phyloP scores from a whole-genome alignment of 139 green algal genomes.

The Zygnema circumcarinatum region DNA sequence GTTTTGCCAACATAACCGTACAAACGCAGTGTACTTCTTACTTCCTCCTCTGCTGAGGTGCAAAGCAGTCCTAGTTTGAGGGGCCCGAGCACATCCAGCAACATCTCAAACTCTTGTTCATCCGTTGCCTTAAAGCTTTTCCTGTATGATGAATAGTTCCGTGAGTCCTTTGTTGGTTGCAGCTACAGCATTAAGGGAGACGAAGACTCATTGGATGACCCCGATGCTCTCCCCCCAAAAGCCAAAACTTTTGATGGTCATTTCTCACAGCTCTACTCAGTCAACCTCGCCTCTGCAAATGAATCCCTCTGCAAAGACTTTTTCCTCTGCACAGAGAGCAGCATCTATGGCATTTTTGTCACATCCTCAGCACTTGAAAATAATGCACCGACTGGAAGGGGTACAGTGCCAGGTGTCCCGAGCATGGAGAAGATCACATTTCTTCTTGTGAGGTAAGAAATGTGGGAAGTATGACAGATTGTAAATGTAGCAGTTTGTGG shows the following conservation, averaged over 20 bases:
- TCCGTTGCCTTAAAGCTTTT: too few species aligned
- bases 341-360: slow-evolving; percentile 36
- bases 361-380: slow-evolving; percentile 23
- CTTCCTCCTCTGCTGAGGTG: too few species aligned
- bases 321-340: slow-evolving; percentile 31
- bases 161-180: too few species aligned
- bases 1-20: too few species aligned
- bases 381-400: background rate
- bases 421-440: slow-evolving; percentile 59
- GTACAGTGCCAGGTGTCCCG: slow-evolving; percentile 41
- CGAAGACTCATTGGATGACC: background rate
- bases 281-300: background rate
- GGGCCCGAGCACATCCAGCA: too few species aligned
- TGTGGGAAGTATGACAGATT: background rate
- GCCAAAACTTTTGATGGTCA: slow-evolving; percentile 39
- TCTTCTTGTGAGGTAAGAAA: slow-evolving; percentile 47
- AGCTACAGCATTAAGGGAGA: slow-evolving; percentile 8
- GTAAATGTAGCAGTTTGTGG: background rate
- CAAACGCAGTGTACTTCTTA: too few species aligned
- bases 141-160: too few species aligned
- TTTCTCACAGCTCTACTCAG: slow-evolving; percentile 57
- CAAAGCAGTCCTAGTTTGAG: too few species aligned
- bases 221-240: slow-evolving; percentile 15
- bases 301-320: slow-evolving; percentile 64
- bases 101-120: too few species aligned